Base-by-base conservation (phyloP, 352 stramenopile species). In the Globisporangium paddicum region DNA sequence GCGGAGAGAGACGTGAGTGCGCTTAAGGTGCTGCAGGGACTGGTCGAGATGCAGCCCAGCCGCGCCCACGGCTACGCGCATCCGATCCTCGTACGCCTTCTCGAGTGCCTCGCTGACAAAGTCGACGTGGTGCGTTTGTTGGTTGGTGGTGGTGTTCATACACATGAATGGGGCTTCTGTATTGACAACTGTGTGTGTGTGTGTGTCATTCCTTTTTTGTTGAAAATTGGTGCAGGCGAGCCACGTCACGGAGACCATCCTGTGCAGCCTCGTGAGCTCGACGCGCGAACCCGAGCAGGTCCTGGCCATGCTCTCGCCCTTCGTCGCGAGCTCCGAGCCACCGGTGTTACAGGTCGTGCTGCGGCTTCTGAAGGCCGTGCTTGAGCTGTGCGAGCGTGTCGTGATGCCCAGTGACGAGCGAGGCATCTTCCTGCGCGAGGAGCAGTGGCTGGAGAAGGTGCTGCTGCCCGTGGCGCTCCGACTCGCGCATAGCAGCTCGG, bases 21-120 rank as follows among this genome's bases (percentile, higher is more conserved):
- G 0, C 62, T 90, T n/a, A 82, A 81, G 19, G 71, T 88, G 41
- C 47, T 91, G 0, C 67, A 79, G 38, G 62, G 60, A 13, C 57
- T 91, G 18, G 64, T 91, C 6, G 52, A 70, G 38, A 54, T 59
- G 18, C 77, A 86, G 30, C 58, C 67, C 13, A 56, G 60, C 34
- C 79, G 74, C 7, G 66, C 70, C 0, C 63, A 87, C 53, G 68
- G 73, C 52, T 87, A 80, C 62, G 72, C 83, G 32, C 70, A 86
- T 34, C 63, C 77, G n/a, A 77, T 91, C 57, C 57, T 89, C 18
- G 54, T 80, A 28, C 75, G 77, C 3, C 67, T 92, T 16, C 62
- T 88, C 7, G 76, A 84, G 41, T 64, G 69, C 28, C 69, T 82
- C 16, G 72, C 58, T 25, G 58, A 69, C 10, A 71, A 74, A 56